Conservation (phyloP, 2,329 filamentous ascomycete genomes). For the Nothomitra cinnamomea region DNA sequence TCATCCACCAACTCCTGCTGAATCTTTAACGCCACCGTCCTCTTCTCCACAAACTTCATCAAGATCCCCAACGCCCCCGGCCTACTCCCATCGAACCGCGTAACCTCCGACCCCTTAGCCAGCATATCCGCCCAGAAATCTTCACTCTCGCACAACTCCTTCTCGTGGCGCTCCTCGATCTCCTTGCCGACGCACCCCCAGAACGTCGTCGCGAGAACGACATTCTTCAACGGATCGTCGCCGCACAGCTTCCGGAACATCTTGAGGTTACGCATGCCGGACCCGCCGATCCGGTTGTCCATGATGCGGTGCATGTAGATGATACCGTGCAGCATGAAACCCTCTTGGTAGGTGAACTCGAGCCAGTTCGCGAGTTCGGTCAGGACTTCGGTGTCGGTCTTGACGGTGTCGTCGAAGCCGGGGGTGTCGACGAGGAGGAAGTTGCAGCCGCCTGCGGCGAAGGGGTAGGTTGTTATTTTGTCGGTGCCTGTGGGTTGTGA, state of each 20-base stretch:
- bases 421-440: conserved; percentile 28
- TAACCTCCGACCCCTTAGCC: background rate
- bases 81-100: background rate
- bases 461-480: background rate
- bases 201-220: conserved; percentile 14
- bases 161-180: background rate
- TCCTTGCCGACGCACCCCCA: background rate
- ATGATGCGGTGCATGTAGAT: conserved; percentile 31
- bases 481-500: no score
- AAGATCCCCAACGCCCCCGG: background rate
- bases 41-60: background rate
- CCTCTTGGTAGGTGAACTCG: conserved; percentile 16
- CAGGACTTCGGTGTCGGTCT: conserved; percentile 28
- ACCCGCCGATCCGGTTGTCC: conserved; percentile 24
- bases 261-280: conserved; percentile 23
- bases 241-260: conserved; percentile 30
- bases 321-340: conserved; percentile 24
- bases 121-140: background rate
- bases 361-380: conserved; percentile 23
- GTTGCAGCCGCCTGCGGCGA: background rate
- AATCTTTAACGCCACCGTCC: background rate
- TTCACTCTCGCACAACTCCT: background rate
- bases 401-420: conserved; percentile 29
- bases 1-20: background rate
- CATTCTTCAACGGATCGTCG: conserved; percentile 22